Percentiles rank a stretch among this genome's conserved stretches.
These are phyloP conservation scores for Ustilago curta DNA, from an alignment of 1,284 basidiomycete species.

Conservation along the genomic window DNA sequence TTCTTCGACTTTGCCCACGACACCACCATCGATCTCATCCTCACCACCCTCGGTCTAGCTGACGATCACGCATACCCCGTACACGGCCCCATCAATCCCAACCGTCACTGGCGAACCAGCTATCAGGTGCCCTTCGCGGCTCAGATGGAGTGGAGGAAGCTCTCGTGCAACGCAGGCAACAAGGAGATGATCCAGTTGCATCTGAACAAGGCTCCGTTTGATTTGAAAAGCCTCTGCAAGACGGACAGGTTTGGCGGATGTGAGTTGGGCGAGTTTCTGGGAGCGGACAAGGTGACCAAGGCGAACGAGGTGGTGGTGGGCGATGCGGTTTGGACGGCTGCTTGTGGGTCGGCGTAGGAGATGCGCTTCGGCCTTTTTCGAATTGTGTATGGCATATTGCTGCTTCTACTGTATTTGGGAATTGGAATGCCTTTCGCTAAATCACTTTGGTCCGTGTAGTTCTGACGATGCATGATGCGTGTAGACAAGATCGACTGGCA, in stretches of 20 bases:
- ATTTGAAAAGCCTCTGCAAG: constrained; percentile 22
- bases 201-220: constrained; percentile 71
- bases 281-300: constrained; percentile 16
- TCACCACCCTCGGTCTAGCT: constrained; percentile 72
- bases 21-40: constrained; percentile 72
- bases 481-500: too few relatives aligned
- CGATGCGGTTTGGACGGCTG: constrained; percentile 28
- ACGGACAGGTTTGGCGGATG: constrained; percentile 28
- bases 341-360: constrained; percentile 23
- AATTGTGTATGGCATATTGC: too few relatives aligned
- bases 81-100: constrained; percentile 65
- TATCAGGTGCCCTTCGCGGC: constrained; percentile 72
- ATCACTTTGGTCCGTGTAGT: too few relatives aligned
- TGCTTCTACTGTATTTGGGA: too few relatives aligned
- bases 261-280: constrained; percentile 16
- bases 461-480: too few relatives aligned
- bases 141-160: constrained; percentile 73
- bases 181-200: constrained; percentile 72
- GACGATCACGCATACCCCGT: constrained; percentile 60
- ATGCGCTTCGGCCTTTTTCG: too few relatives aligned
- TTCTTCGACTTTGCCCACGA: constrained; percentile 73
- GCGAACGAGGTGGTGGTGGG: constrained; percentile 26
- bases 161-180: constrained; percentile 70
- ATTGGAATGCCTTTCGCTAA: background rate
- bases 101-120: constrained; percentile 71